These are phyloP conservation scores for Globisporangium uncinulatum DNA, from an alignment of 352 stramenopile genomes.

Conservation along the genomic window DNA sequence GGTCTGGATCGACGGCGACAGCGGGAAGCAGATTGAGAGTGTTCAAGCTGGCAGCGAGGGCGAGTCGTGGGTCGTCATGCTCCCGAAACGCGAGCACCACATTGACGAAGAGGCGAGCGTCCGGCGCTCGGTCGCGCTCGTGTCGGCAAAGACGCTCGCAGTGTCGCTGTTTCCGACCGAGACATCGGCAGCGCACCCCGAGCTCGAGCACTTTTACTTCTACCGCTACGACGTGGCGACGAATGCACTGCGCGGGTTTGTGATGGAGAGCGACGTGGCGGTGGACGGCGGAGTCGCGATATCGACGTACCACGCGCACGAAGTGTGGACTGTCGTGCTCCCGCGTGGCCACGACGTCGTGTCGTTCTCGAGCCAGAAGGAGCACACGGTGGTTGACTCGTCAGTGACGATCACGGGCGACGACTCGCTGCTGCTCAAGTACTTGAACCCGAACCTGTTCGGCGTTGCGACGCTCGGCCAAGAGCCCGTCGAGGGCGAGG, in stretches of 20 bases:
- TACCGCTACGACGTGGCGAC: conserved; percentile 52
- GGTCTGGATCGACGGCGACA: conserved; percentile 67
- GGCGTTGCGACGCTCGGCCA: conserved; percentile 83
- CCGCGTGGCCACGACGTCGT: conserved; percentile 49
- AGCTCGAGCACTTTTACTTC: conserved; percentile 76
- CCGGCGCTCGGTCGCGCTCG: conserved; percentile 53
- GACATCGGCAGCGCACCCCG: conserved; percentile 33
- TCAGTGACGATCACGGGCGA: conserved; percentile 89
- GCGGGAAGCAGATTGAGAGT: conserved; percentile 41
- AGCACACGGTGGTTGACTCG: conserved; percentile 64
- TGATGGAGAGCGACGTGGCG: conserved; percentile 29
- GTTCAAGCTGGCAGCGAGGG: conserved; percentile 12
- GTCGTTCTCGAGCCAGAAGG: conserved; percentile 51
- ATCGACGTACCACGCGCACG: conserved; percentile 28
- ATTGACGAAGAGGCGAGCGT: conserved; percentile 50
- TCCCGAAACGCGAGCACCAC: conserved; percentile 72
- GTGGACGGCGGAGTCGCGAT: conserved; percentile 5
- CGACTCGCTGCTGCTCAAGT: conserved; percentile 96
- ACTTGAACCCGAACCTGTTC: conserved; percentile 96
- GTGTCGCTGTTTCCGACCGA: conserved; percentile 57
- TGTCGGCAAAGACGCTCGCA: conserved; percentile 39
- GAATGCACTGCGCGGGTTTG: conserved; percentile 52
- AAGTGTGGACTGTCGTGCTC: conserved; percentile 69
- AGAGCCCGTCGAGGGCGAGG: conserved; percentile 31
- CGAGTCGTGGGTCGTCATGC: conserved; percentile 53